Evolutionary conservation across 2,329 filamentous ascomycete species (phyloP).

Genomic region (Fusarium cicatricum): DNA sequence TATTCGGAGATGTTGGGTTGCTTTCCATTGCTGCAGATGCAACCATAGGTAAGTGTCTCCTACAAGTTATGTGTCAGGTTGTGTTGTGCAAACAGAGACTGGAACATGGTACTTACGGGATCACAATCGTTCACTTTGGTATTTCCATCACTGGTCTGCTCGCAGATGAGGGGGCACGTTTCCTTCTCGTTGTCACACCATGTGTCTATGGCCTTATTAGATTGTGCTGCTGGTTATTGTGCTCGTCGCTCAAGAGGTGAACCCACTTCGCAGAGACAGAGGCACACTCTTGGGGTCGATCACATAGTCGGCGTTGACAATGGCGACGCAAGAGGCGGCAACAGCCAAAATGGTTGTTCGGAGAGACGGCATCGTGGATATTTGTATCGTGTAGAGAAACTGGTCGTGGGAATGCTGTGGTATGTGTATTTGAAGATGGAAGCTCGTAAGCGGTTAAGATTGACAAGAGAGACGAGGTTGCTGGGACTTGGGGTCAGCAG

Average conservation of each 20-base stretch:
- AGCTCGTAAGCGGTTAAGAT: constrained; percentile 21
- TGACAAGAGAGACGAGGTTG: constrained; percentile 7
- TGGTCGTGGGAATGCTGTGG: constrained; percentile 10
- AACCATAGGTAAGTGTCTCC: constrained; percentile 71
- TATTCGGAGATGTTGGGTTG: constrained; percentile 79
- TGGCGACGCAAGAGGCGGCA: constrained; percentile 59
- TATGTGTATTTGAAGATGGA: constrained; percentile 16
- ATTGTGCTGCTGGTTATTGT: neutral
- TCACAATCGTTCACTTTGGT: constrained; percentile 72
- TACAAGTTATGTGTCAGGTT: constrained; percentile 40
- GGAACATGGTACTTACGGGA: constrained; percentile 56
- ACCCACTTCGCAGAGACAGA: constrained; percentile 60
- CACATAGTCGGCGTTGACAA: constrained; percentile 63
- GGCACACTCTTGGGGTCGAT: constrained; percentile 71
- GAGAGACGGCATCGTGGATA: constrained; percentile 61
- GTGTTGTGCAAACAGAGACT: constrained; percentile 23
- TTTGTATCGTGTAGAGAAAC: constrained; percentile 6
- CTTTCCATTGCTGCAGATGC: constrained; percentile 72
- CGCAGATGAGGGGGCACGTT: constrained; percentile 77
- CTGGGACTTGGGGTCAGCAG: constrained; percentile 20
- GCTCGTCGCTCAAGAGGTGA: neutral
- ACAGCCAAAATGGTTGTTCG: constrained; percentile 62
- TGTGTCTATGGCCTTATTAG: constrained; percentile 51
- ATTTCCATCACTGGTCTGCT: constrained; percentile 62
- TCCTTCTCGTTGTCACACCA: constrained; percentile 73